Evolutionary conservation across 164 flowering plant species (phyloP), one percentile per base, ranked within the genome.

Genomic region (Saururus chinensis): DNA sequence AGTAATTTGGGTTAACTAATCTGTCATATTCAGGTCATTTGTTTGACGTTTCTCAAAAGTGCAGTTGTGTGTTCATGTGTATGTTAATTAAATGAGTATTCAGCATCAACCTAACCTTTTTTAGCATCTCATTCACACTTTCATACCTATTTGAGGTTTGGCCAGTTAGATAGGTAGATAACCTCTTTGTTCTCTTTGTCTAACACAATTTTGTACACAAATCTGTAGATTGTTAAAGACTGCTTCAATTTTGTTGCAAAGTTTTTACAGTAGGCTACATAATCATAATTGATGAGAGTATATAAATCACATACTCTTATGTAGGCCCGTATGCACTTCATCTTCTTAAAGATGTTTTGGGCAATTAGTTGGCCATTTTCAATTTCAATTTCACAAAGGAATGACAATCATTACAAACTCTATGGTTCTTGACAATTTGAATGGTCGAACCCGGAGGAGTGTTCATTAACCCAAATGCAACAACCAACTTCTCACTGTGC

Each of bases 331-430:
- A 30, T 30, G 37, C 2, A 2, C 2, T 30, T 30, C 37, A 30
- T 30, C 2, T 30, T 30, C 37, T 30, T n/a, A 6, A 30, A 30
- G 37, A 30, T 2, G 37, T 30, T 30, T 30, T 30, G 37, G 37
- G 6, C 37, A 6, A 30, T 30, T 6, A 30, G 37, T 6, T 30
- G 37, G 37, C 37, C 37, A 30, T 30, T 30, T 30, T 30, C 37
- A 30, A 30, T 2, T n/a, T 30, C 37, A 30, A 7, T 45, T 70
- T 76, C n/a, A 76, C 25, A 53, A 71, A 70, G 26, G 76, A 70
- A 61, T 76, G 79, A 51, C 76, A 76, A 68, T 77, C 80, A 37
- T 64, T 58, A 57, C 80, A 77, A 21, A 77, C 75, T 20, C 75
- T 74, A 51, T 74, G 73, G 63, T 74, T 77, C 69, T 77, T 77